Evolutionary conservation across 1,284 basidiomycete genomes (phyloP), one percentile per base, ranked within the genome.

Genomic region (Phlebopus sp.): DNA sequence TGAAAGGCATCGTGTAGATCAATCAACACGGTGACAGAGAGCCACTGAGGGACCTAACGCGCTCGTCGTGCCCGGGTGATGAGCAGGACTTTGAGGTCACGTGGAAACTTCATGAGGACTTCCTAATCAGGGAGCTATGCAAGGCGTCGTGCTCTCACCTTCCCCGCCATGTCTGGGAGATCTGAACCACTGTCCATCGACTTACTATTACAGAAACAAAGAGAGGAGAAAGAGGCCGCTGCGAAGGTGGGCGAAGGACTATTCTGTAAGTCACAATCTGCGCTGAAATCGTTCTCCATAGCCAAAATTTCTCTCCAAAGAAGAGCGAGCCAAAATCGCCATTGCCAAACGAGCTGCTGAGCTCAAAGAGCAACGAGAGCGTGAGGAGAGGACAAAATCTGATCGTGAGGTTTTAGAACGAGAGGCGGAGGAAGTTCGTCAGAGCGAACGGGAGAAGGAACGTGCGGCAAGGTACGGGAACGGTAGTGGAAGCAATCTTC

Each of bases 291-390:
- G 37, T 53, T 39, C 41, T 41, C 30, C 40, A 42, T 52, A 94
- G 91, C 92, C 92, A 29, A 93, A 82, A 66, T 96, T 96, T 72
- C 75, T 96, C 15, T 82, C 88, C 3, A 95, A 88, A 68, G 90
- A 92, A 57, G 86, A 94, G 61, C 82, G 92, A 38, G 90, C 90
- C n/a, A 82, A 83, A 59, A 71, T 95, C 32, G 94, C 93, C 1
- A 88, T 96, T 54, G 83, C 85, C 31, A 88, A 91, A 60, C 84
- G 92, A n/a, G 77, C 82, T 43, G 79, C 82, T 53, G 92, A 91
- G 65, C 86, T 92, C 47, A 77, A 72, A 48, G 82, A 80, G 41
- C 78, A 88, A 59, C 82, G 76, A 53, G 81, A 80, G 51, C 79
- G 73, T 45, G 79, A 82, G 25, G 82, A 89, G 38, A 68, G 72